Evolutionary conservation across 1,284 basidiomycete genomes (phyloP), one percentile per base, ranked within the genome.

Genomic region (Ganoderma boninense): DNA sequence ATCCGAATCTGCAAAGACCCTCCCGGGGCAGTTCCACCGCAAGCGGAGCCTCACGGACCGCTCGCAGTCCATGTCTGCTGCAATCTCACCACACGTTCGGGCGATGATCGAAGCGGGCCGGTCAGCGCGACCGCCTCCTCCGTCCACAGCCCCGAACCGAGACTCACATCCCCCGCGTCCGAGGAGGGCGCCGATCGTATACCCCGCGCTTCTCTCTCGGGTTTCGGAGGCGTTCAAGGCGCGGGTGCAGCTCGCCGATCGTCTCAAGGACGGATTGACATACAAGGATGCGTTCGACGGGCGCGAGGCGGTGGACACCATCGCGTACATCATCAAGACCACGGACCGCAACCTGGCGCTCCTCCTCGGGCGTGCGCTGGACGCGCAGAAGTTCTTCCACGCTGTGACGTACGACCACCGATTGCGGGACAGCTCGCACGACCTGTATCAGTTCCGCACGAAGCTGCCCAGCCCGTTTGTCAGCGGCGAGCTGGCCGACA

Each of bases 351-450:
- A 98, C 81, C 88, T 99, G 29, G 98, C 98, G 4, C 84, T 99
- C 60, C 86, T 99, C 2, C 88, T 99, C 13, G 98, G 98, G 16
- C 90, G 98, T 62, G 97, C 97, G 6, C 86, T 99, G 68, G 98
- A 99, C 79, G 95, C 97, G 16, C 98, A 99, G 84, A 99, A 99
- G 84, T 99, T 97, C 84, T 99, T 99, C 81, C 98, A 99, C 81
- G 98, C 99, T 78, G 98, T 99, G 74, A 98, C 97, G 8, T 99
- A 99, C 80, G 97, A 99, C 79, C 98, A 99, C 81, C 92, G 97
- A 16, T 81, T 99, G 72, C 87, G 98, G 64, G 98, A 99, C 82
- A 96, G 92, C 75, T 85, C 92, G 2, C 87, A 89, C 72, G 98
- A 99, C 82, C 84, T 99, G 40, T 99, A 99, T 82, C 97, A 98